A percentile compares a stretch with the other conserved stretches of the same genome.
Conservation (phyloP, 495 filamentous ascomycete species). For the Aspergillus mulundensis region DNA sequence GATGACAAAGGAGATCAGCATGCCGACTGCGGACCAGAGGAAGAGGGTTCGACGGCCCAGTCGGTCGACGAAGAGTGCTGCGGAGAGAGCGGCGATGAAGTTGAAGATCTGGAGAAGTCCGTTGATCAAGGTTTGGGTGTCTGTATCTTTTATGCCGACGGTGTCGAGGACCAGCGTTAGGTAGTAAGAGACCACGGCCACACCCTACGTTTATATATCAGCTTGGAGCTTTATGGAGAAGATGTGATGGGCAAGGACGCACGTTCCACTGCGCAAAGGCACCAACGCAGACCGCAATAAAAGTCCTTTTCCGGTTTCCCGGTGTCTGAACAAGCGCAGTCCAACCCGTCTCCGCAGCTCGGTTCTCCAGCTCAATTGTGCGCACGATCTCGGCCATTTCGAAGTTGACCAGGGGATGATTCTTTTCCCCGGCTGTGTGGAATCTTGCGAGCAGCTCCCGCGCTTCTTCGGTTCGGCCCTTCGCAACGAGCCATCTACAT, state of each 20-base stretch:
- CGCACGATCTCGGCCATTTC: conserved; percentile 29
- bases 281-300: conserved; percentile 14
- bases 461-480: conserved; percentile 33
- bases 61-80: conserved; percentile 51
- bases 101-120: not conserved
- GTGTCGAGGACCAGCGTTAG: conserved; percentile 35
- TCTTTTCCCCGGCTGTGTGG: conserved; percentile 24
- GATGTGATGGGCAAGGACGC: too few relatives aligned
- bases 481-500: conserved; percentile 36
- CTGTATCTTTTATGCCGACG: not conserved
- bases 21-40: conserved; percentile 54
- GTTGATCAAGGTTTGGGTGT: conserved; percentile 1
- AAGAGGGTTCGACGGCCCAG: conserved; percentile 57
- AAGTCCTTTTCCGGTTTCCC: conserved; percentile 61
- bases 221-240: too few relatives aligned
- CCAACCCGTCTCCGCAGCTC: conserved; percentile 18
- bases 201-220: too few relatives aligned
- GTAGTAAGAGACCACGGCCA: conserved; percentile 59
- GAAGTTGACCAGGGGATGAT: conserved; percentile 18
- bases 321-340: conserved; percentile 52
- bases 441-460: conserved; percentile 28
- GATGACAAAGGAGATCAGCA: conserved; percentile 55
- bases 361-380: conserved; percentile 27
- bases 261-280: conserved; percentile 53
- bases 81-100: conserved; percentile 12